A percentile compares a stretch with the other conserved stretches of the same genome.
Evolutionary conservation across 2,329 filamentous ascomycete genomes (phyloP).

Genomic region (Penicillium thymicola): DNA sequence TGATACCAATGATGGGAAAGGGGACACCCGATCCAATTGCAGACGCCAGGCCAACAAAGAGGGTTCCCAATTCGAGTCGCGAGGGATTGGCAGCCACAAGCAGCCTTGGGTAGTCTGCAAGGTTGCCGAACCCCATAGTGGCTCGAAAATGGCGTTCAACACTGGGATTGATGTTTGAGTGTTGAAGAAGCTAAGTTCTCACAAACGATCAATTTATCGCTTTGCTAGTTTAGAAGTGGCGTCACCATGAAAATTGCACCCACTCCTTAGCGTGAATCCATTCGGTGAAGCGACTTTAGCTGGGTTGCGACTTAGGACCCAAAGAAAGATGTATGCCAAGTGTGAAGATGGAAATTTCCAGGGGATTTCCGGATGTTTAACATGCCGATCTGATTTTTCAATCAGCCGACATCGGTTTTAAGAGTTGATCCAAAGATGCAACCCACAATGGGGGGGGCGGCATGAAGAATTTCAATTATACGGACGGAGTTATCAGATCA

Average conservation of each 20-base stretch:
- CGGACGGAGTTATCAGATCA: constrained; percentile 9
- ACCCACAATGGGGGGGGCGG: background rate
- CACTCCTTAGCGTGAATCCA: constrained; percentile 9
- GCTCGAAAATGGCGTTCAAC: constrained; percentile 2
- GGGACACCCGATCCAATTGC: constrained; percentile 41
- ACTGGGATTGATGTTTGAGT: constrained; percentile 5
- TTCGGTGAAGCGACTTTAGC: constrained; percentile 1
- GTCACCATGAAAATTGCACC: constrained; percentile 3
- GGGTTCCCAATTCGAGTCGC: constrained; percentile 26
- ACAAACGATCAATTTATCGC: constrained; percentile 4
- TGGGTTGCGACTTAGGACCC: background rate
- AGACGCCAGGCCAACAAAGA: constrained; percentile 26
- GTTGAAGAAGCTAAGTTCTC: constrained; percentile 10
- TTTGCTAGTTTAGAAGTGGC: background rate
- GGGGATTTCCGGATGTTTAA: constrained; percentile 3
- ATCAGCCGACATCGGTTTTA: constrained; percentile 17
- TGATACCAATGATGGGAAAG: constrained; percentile 40
- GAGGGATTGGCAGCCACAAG: constrained; percentile 40
- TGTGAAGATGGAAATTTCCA: background rate
- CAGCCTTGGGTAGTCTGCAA: constrained; percentile 35
- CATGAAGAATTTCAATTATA: constrained; percentile 7
- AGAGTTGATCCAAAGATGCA: constrained; percentile 8
- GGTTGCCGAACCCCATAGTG: constrained; percentile 30
- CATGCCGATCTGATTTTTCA: background rate
- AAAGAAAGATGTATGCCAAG: constrained; percentile 1